Conservation (phyloP, 2,329 filamentous ascomycete species). For the Hypoxylon rubiginosum region DNA sequence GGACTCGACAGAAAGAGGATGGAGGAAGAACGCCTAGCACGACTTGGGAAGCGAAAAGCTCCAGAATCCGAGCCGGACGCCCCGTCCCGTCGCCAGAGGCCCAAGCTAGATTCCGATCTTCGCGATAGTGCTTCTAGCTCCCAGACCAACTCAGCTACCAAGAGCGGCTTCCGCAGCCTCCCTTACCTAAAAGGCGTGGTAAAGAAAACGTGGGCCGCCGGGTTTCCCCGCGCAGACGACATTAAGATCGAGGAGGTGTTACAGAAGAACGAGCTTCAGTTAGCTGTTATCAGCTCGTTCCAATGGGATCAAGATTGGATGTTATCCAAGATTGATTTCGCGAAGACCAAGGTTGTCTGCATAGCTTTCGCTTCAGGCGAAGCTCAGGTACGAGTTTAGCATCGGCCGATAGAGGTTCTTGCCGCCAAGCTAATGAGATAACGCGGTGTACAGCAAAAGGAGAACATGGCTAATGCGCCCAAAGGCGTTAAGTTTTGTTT, state of each 20-base stretch:
- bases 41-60: conserved; percentile 72
- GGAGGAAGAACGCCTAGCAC: conserved; percentile 85
- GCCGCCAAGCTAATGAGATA: conserved; percentile 11
- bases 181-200: conserved; percentile 73
- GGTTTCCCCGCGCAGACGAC: conserved; percentile 75
- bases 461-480: conserved; percentile 65
- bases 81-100: conserved; percentile 36
- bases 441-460: conserved; percentile 58
- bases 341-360: conserved; percentile 72
- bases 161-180: conserved; percentile 41
- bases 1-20: conserved; percentile 83
- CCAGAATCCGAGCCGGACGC: conserved; percentile 38
- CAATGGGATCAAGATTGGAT: conserved; percentile 89
- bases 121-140: background rate
- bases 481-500: conserved; percentile 79
- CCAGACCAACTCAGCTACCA: background rate
- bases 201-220: conserved; percentile 83
- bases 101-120: conserved; percentile 31
- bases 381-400: conserved; percentile 60
- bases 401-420: background rate
- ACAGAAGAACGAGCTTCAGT: conserved; percentile 77
- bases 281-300: conserved; percentile 88
- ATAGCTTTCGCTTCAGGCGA: conserved; percentile 68
- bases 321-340: conserved; percentile 75
- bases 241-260: conserved; percentile 91